phyloP scores from a whole-genome alignment of 352 stramenopile genomes.

The Globisporangium nodosum region DNA sequence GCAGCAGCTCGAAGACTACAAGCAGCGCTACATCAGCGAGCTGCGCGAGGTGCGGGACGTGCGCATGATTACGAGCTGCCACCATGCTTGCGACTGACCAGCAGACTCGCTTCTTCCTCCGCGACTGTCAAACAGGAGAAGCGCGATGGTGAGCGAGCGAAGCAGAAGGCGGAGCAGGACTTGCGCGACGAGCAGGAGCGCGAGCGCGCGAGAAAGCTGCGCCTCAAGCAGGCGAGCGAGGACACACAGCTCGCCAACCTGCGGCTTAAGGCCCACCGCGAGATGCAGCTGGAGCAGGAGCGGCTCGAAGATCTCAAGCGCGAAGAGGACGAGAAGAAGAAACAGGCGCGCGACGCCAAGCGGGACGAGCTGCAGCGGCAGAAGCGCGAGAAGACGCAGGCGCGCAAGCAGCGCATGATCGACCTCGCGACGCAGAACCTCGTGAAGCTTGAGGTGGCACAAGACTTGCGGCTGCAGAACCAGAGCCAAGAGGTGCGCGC shows the following conservation, averaged over 20 bases:
- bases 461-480: slow-evolving; percentile 53
- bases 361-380: slow-evolving; percentile 51
- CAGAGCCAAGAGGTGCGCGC: slow-evolving; percentile 64
- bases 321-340: slow-evolving; percentile 66
- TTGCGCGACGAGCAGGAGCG: slow-evolving; percentile 47
- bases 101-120: no score
- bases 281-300: slow-evolving; percentile 54
- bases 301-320: slow-evolving; percentile 61
- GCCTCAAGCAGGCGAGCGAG: slow-evolving; percentile 43
- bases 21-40: slow-evolving; percentile 68
- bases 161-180: slow-evolving; percentile 54
- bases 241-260: slow-evolving; percentile 68
- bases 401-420: slow-evolving; percentile 81
- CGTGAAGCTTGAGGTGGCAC: slow-evolving; percentile 56
- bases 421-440: slow-evolving; percentile 72
- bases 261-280: slow-evolving; percentile 50
- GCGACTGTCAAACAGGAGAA: slow-evolving; percentile 38
- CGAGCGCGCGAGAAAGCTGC: slow-evolving; percentile 34
- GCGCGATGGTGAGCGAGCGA: slow-evolving; percentile 55
- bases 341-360: slow-evolving; percentile 53
- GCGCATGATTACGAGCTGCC: no score
- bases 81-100: no score
- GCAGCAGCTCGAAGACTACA: slow-evolving; percentile 81
- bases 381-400: slow-evolving; percentile 50
- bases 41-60: slow-evolving; percentile 41